Evolutionary conservation across 345 rosid species (phyloP).

Genomic region (Citrus inodora): DNA sequence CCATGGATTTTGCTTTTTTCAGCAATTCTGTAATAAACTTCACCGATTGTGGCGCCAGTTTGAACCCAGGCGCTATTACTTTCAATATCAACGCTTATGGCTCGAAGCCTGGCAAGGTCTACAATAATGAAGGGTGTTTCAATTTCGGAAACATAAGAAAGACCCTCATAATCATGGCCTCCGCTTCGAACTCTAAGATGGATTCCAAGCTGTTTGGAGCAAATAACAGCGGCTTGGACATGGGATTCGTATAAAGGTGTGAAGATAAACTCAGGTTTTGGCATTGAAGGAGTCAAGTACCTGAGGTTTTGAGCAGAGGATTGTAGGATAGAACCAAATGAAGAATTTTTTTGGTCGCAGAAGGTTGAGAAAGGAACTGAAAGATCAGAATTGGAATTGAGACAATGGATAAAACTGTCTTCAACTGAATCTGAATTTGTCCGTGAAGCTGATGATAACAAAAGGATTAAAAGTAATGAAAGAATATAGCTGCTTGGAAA

Average conservation of each 20-base stretch:
- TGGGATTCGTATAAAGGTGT: slow-evolving; percentile 48
- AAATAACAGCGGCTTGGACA: slow-evolving; percentile 59
- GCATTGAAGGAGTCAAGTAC: slow-evolving; percentile 32
- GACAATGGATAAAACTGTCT: slow-evolving; percentile 42
- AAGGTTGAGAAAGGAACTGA: slow-evolving; percentile 29
- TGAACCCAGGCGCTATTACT: slow-evolving; percentile 53
- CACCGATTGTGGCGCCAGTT: slow-evolving; percentile 56
- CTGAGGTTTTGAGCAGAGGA: slow-evolving; percentile 51
- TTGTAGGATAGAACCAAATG: slow-evolving; percentile 40
- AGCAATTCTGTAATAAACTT: slow-evolving; percentile 40
- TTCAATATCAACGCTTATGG: slow-evolving; percentile 34
- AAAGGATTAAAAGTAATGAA: slow-evolving; percentile 20
- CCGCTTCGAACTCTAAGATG: slow-evolving; percentile 65
- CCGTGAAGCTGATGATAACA: slow-evolving; percentile 15
- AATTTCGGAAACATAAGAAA: slow-evolving; percentile 51
- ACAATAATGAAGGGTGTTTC: slow-evolving; percentile 47
- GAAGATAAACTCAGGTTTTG: slow-evolving; percentile 63
- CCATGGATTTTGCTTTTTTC: slow-evolving; percentile 41
- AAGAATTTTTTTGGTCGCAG: slow-evolving; percentile 33
- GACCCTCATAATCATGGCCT: slow-evolving; percentile 67
- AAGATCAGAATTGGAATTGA: slow-evolving; percentile 28
- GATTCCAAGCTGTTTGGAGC: slow-evolving; percentile 42
- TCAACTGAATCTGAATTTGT: slow-evolving; percentile 13
- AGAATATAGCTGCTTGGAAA: slow-evolving; percentile 4
- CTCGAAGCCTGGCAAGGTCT: slow-evolving; percentile 43